These are phyloP conservation scores for Backusella morwellensis DNA, from an alignment of 192 early-diverging fungal genomes.

Conservation along the genomic window DNA sequence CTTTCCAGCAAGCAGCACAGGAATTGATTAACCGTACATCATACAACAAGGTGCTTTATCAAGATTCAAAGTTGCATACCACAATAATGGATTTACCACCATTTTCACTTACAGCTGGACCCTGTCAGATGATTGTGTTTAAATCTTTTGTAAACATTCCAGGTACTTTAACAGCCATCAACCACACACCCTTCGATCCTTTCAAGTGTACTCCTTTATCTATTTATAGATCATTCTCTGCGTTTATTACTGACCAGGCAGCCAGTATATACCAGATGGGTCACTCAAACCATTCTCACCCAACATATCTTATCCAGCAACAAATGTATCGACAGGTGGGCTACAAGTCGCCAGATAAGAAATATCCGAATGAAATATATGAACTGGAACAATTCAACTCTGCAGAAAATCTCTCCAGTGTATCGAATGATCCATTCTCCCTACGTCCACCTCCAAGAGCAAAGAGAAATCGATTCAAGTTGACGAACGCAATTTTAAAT, in stretches of 20 bases:
- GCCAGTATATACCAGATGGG: constrained; percentile 8
- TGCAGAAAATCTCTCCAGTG: not conserved
- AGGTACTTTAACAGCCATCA: constrained; percentile 17
- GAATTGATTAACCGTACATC: constrained; percentile 9
- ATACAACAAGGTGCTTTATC: constrained; percentile 7
- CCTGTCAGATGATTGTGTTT: constrained; percentile 32
- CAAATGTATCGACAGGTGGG: constrained; percentile 8
- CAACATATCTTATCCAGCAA: constrained; percentile 7
- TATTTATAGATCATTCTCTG: constrained; percentile 10
- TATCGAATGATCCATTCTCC: not conserved
- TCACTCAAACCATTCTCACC: not conserved
- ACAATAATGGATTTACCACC: constrained; percentile 28
- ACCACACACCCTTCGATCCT: constrained; percentile 8
- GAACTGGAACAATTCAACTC: not conserved
- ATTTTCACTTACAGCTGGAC: constrained; percentile 21
- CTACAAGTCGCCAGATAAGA: not conserved
- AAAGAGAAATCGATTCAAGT: constrained; percentile 7
- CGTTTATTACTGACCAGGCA: constrained; percentile 17
- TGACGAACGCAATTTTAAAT: not conserved
- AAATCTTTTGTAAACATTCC: constrained; percentile 19
- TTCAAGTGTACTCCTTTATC: constrained; percentile 23
- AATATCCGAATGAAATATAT: not conserved
- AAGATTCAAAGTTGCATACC: constrained; percentile 17
- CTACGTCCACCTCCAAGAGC: constrained; percentile 8
- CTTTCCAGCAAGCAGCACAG: constrained; percentile 7